Evolutionary conservation across 768 basidiomycete species (phyloP).

Genomic region (Kwoniella mangroviensis): DNA sequence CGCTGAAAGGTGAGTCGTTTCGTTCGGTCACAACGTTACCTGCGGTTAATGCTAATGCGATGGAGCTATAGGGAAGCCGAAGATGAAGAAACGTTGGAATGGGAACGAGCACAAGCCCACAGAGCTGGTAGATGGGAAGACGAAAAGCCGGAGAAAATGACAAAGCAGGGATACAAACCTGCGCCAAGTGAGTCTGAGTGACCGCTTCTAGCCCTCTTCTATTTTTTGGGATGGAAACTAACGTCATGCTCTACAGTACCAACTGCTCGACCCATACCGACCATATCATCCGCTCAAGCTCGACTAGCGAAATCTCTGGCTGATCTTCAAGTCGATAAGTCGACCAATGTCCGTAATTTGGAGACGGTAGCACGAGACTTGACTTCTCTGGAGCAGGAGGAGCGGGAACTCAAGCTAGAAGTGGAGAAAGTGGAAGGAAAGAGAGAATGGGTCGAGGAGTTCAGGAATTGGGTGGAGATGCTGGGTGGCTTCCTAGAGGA

Average conservation of each 20-base stretch:
- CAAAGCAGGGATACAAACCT: slow-evolving; percentile 53
- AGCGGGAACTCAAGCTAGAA: slow-evolving; percentile 57
- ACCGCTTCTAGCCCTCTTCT: neutral
- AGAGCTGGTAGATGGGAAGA: slow-evolving; percentile 52
- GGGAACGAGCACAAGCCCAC: slow-evolving; percentile 59
- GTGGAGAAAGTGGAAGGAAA: slow-evolving; percentile 59
- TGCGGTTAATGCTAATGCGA: neutral
- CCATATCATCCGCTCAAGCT: slow-evolving; percentile 53
- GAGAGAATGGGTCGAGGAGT: slow-evolving; percentile 60
- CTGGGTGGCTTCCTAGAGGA: slow-evolving; percentile 60
- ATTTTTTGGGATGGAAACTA: neutral
- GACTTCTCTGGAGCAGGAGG: slow-evolving; percentile 56
- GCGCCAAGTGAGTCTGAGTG: slow-evolving; percentile 55
- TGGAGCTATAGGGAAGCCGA: slow-evolving; percentile 51
- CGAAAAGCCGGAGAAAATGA: slow-evolving; percentile 25
- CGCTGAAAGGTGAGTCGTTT: slow-evolving; percentile 56
- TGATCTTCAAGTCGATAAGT: slow-evolving; percentile 44
- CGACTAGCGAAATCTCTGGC: slow-evolving; percentile 56
- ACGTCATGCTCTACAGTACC: slow-evolving; percentile 52
- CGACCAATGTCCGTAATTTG: slow-evolving; percentile 48
- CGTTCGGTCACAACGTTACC: neutral
- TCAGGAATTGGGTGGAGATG: slow-evolving; percentile 59
- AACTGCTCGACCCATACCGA: slow-evolving; percentile 55
- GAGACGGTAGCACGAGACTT: slow-evolving; percentile 53
- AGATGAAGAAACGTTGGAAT: slow-evolving; percentile 56